Conservation (phyloP, 208 protist species). For the Lotmaria passim region DNA sequence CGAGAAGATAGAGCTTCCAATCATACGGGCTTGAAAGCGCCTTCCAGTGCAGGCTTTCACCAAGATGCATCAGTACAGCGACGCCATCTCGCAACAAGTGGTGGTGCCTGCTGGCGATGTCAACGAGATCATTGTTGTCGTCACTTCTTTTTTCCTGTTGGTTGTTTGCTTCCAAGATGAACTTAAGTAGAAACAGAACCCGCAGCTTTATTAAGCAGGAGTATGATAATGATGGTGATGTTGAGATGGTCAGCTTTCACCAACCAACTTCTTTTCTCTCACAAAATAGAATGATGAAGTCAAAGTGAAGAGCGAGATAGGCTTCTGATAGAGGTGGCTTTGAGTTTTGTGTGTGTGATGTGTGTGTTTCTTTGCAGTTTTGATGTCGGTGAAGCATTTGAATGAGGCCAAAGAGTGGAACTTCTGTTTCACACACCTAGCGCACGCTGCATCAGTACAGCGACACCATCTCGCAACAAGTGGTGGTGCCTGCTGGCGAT, state of each 20-base stretch:
- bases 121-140: conserved; percentile 25
- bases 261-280: conserved; percentile 43
- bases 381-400: background rate
- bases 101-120: conserved; percentile 43
- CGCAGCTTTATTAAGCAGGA: too few relatives aligned
- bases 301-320: conserved; percentile 45
- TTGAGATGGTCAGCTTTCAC: conserved; percentile 26
- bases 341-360: too few relatives aligned
- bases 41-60: background rate
- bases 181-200: too few relatives aligned
- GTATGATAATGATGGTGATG: too few relatives aligned
- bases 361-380: too few relatives aligned
- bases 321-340: too few relatives aligned
- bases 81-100: conserved; percentile 26
- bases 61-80: conserved; percentile 48
- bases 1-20: conserved; percentile 5
- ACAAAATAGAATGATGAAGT: conserved; percentile 30
- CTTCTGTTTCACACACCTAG: background rate
- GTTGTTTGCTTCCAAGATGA: background rate
- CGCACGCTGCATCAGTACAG: conserved; percentile 43
- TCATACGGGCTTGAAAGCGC: background rate
- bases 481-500: conserved; percentile 49
- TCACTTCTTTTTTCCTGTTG: background rate
- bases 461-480: conserved; percentile 27
- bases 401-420: background rate